These are phyloP conservation scores for Marasmius fiardii DNA, from an alignment of 1,284 basidiomycete species.

Conservation along the genomic window DNA sequence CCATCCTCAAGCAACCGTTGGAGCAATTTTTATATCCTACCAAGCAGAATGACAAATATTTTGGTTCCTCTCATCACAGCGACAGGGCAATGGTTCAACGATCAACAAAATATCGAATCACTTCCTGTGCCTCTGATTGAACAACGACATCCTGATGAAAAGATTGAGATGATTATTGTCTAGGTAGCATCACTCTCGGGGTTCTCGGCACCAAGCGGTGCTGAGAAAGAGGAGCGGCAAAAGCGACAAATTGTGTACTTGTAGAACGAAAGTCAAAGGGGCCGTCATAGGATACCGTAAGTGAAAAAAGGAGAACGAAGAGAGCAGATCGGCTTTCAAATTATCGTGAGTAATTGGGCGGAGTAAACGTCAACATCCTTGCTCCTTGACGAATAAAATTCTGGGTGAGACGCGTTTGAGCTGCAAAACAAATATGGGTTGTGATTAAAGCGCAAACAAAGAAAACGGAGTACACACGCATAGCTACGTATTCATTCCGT, in stretches of 20 bases:
- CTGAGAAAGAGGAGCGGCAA: not conserved
- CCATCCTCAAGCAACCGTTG: too few species aligned
- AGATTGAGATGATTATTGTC: not conserved
- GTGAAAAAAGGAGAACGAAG: not conserved
- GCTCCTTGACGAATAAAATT: constrained; percentile 78
- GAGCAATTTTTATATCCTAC: too few species aligned
- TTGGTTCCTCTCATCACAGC: too few species aligned
- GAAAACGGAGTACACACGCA: constrained; percentile 53
- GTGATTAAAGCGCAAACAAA: constrained; percentile 13
- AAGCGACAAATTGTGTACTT: not conserved
- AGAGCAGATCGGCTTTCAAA: not conserved
- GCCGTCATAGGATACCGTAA: not conserved
- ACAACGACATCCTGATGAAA: not conserved
- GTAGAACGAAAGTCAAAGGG: constrained; percentile 1
- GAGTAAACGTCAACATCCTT: constrained; percentile 57
- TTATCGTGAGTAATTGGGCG: constrained; percentile 8
- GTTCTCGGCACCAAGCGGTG: not conserved
- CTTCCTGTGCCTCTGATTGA: too few species aligned
- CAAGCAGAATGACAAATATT: too few species aligned
- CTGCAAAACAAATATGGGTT: constrained; percentile 29
- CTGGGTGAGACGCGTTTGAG: constrained; percentile 56
- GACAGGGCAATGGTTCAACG: too few species aligned
- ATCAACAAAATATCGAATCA: too few species aligned
- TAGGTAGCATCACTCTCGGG: not conserved
- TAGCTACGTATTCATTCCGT: constrained; percentile 71